A percentile compares a stretch with the other conserved stretches of the same genome.
Conservation (phyloP, 2,329 filamentous ascomycete species). For the Didymella sp. region DNA sequence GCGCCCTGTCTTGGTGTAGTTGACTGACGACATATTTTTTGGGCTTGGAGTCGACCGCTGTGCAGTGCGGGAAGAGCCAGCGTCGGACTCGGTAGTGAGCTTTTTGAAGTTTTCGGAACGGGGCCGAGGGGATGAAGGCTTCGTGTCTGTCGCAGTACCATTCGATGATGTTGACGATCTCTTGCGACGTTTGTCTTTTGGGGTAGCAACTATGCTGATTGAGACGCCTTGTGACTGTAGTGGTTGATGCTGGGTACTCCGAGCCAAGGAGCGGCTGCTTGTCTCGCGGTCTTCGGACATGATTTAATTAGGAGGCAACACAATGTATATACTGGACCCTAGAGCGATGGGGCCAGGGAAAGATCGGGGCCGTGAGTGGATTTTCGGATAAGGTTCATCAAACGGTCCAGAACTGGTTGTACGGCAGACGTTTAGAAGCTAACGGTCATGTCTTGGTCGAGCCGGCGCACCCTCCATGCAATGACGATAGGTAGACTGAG, state of each 20-base stretch:
- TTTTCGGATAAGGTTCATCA: constrained; percentile 35
- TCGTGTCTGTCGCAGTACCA: constrained; percentile 33
- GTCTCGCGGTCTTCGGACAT: constrained; percentile 46
- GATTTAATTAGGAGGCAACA: constrained; percentile 34
- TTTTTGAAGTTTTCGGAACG: constrained; percentile 36
- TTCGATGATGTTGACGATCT: constrained; percentile 37
- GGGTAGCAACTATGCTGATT: constrained; percentile 21
- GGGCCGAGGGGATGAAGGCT: constrained; percentile 36
- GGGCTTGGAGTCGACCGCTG: constrained; percentile 44
- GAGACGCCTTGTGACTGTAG: constrained; percentile 34
- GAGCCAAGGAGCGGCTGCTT: constrained; percentile 43
- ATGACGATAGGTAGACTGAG: constrained; percentile 40
- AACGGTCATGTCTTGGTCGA: constrained; percentile 41
- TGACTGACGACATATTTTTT: constrained; percentile 40
- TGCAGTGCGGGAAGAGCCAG: constrained; percentile 39
- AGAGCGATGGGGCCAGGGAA: constrained; percentile 34
- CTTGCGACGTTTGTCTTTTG: constrained; percentile 30
- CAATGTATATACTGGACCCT: constrained; percentile 44
- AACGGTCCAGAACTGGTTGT: constrained; percentile 43
- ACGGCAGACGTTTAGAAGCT: constrained; percentile 42
- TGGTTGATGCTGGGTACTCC: constrained; percentile 26
- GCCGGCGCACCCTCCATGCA: constrained; percentile 36
- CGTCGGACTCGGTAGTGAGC: constrained; percentile 32
- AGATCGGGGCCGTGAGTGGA: constrained; percentile 45
- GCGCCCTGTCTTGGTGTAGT: constrained; percentile 56